Conservation (phyloP, 805 yeast species). For the Yarrowia phangngaensis region DNA sequence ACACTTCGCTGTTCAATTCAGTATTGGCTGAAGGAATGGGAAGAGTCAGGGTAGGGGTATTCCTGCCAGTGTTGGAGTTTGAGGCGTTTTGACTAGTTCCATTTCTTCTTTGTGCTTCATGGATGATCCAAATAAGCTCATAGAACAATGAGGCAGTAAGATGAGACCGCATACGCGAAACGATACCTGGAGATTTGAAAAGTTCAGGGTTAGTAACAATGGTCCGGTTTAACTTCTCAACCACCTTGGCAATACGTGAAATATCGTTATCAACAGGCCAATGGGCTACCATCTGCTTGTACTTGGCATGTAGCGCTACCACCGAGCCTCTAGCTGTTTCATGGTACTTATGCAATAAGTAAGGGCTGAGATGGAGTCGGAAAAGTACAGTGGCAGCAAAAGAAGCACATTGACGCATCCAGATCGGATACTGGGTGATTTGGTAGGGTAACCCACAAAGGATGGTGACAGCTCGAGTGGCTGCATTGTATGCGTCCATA, state of each 20-base stretch:
- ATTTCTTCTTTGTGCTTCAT: slow-evolving; percentile 80
- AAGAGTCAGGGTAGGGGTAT: slow-evolving; percentile 5
- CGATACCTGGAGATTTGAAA: slow-evolving; percentile 69
- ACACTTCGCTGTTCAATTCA: too few species aligned
- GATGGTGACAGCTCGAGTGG: slow-evolving; percentile 77
- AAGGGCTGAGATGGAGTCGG: slow-evolving; percentile 74
- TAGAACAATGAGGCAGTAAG: slow-evolving; percentile 86
- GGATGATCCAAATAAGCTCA: slow-evolving; percentile 90
- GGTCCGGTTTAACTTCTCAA: slow-evolving; percentile 84
- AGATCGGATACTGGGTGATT: slow-evolving; percentile 79
- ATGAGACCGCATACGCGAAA: slow-evolving; percentile 86
- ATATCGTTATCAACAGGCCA: slow-evolving; percentile 93
- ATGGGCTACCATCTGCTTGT: slow-evolving; percentile 80
- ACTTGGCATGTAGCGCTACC: slow-evolving; percentile 85
- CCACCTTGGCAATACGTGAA: slow-evolving; percentile 82
- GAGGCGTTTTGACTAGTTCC: slow-evolving; percentile 31
- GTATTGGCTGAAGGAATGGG: neutral
- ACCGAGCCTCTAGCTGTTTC: slow-evolving; percentile 90
- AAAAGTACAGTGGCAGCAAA: slow-evolving; percentile 71
- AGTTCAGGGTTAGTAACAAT: slow-evolving; percentile 83
- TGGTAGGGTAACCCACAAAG: slow-evolving; percentile 66
- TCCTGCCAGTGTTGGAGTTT: slow-evolving; percentile 36
- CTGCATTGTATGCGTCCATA: slow-evolving; percentile 70
- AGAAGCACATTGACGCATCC: slow-evolving; percentile 79
- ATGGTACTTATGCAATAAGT: slow-evolving; percentile 63